Evolutionary conservation across 208 protist species (phyloP).

Genomic region (Wallacemonas collosoma): DNA sequence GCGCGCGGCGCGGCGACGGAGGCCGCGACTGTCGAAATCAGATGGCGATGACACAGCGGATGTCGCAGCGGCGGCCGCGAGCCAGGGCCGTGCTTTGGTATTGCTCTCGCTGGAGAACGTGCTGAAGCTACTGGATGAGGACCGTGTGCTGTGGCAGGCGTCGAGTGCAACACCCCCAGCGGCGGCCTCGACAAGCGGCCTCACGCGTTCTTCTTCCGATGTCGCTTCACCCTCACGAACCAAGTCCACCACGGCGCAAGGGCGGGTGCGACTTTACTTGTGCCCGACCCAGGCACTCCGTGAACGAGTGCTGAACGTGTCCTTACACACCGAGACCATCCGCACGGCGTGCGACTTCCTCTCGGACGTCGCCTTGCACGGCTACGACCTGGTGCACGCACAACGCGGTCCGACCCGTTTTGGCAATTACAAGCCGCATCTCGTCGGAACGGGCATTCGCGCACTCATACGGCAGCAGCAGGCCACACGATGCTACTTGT

Average conservation of each 20-base stretch:
- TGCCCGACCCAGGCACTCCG: conserved; percentile 20
- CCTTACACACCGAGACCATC: conserved; percentile 26
- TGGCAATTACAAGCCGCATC: conserved; percentile 32
- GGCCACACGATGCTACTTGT: conserved; percentile 32
- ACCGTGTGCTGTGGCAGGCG: conserved; percentile 17
- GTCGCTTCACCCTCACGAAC: background rate
- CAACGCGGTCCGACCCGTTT: conserved; percentile 12
- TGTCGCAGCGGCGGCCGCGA: background rate
- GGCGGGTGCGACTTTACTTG: conserved; percentile 1
- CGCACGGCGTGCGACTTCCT: conserved; percentile 40
- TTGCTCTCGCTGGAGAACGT: conserved; percentile 10
- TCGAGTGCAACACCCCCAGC: background rate
- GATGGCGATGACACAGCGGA: background rate
- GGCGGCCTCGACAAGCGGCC: background rate
- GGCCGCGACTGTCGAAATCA: background rate
- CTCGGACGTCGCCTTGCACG: conserved; percentile 45
- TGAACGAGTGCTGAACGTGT: conserved; percentile 27
- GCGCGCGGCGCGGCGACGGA: background rate
- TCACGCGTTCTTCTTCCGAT: background rate
- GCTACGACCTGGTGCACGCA: conserved; percentile 27
- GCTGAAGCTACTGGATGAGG: background rate
- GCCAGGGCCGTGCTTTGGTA: background rate
- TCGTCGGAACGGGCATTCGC: conserved; percentile 26
- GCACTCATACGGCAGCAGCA: conserved; percentile 29
- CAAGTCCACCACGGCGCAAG: background rate